phyloP scores from a whole-genome alignment of 177 flowering plant species.

The Telopea speciosissima region DNA sequence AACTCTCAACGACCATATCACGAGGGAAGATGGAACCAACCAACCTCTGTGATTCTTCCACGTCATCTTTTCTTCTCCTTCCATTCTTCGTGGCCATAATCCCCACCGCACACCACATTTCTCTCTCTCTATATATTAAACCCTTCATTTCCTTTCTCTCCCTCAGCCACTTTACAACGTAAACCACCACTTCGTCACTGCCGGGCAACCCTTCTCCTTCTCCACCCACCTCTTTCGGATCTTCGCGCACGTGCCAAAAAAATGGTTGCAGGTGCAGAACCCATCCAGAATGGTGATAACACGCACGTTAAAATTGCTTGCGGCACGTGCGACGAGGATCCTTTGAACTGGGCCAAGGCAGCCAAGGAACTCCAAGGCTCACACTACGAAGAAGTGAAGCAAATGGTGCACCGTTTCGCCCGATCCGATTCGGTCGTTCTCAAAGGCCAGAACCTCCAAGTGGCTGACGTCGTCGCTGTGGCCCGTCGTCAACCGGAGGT shows the following conservation, averaged over 20 bases:
- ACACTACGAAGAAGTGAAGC: conserved; percentile 17
- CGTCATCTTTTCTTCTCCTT: neutral
- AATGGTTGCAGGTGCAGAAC: conserved; percentile 17
- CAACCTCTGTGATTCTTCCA: conserved; percentile 6
- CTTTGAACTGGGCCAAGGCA: conserved; percentile 16
- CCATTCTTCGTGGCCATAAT: too few species aligned
- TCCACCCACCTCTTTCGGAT: neutral
- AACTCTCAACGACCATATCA: neutral
- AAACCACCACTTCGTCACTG: too few species aligned
- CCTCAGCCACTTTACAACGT: too few species aligned
- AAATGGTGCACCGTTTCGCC: conserved; percentile 13
- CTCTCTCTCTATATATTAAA: neutral
- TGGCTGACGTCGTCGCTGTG: conserved; percentile 20
- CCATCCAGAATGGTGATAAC: neutral
- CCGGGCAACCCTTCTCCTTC: neutral
- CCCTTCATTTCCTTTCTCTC: neutral
- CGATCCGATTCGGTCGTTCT: conserved; percentile 3
- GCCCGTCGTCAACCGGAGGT: conserved; percentile 8
- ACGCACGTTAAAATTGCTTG: neutral
- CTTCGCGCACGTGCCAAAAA: neutral
- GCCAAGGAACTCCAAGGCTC: conserved; percentile 14
- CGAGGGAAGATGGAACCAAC: conserved; percentile 12
- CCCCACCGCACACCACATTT: too few species aligned
- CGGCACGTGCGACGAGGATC: conserved; percentile 4
- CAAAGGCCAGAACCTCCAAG: conserved; percentile 12